Base-by-base conservation (phyloP, 1,139 yeast species). In the Sugiyamaella sp. region DNA sequence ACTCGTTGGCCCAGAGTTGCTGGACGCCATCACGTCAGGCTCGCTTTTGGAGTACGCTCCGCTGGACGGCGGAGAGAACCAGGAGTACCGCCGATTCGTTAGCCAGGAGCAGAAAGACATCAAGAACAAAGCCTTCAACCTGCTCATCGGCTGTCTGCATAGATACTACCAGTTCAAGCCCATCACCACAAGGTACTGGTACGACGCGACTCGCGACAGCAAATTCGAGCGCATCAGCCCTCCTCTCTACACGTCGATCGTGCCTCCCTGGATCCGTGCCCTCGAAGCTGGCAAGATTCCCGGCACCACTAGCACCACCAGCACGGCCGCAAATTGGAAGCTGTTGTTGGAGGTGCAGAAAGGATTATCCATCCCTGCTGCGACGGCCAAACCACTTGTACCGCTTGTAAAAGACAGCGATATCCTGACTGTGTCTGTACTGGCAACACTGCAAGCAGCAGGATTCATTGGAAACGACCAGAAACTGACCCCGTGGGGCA, bases 111-210 rank as follows among this genome's bases (percentile, higher is more conserved):
- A 82, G 46, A 74, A 76, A 38, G 78, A 79, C 20, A 63, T 75
- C 22, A 80, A 85, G 58, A 85, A 86, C 55, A 76, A 79, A 59
- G 84, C 85, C 54, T 74, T 87, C 58, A 86, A 86, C 60, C 74
- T 89, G 53, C 69, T 91, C 27, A 84, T 95, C 14, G 85, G 83
- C 61, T 79, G 85, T 27, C 77, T 91, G 62, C 86, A 90, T 55
- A 82, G 98, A 66, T 93, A 89, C 69, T 90, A 85, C 68, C 97
- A 91, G 67, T 85, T 81, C 55, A 89, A 86, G 66, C 84, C 80
- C 55, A 77, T 88, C 12, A 17, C 22, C 4, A 56, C 64, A 29
- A 53, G 57, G 16, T 56, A 53, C 41, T 86, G 89, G 84, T 86
- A 78, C 66, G 80, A 80, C 42, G 79, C 79, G 12, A 62, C 70